Conservation (phyloP, 768 basidiomycete genomes). For the Lentinus brumalis region DNA sequence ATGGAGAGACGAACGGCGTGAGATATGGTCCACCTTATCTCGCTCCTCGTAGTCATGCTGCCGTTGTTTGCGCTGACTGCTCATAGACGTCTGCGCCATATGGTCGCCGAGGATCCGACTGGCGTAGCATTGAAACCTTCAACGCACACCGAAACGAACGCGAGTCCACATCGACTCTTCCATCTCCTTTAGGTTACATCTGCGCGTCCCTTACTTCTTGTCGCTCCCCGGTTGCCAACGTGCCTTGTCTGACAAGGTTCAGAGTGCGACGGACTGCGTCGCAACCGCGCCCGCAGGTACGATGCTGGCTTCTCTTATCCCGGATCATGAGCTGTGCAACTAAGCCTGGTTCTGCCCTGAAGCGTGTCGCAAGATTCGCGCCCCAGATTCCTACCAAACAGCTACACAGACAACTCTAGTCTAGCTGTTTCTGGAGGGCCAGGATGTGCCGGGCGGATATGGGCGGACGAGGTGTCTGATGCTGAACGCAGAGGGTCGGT, state of each 20-base stretch:
- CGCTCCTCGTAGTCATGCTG: too few species aligned
- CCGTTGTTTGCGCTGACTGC: too few species aligned
- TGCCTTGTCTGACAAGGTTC: neutral
- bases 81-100: too few species aligned
- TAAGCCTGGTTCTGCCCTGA: neutral
- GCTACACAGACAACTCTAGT: neutral
- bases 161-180: too few species aligned
- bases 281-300: neutral
- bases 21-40: too few species aligned
- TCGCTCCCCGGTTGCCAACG: neutral
- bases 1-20: too few species aligned
- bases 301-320: neutral
- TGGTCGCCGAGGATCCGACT: too few species aligned
- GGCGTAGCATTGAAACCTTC: too few species aligned
- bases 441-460: too few species aligned
- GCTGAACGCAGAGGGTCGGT: neutral
- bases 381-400: neutral
- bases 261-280: neutral
- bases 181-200: neutral
- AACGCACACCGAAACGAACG: too few species aligned
- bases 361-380: neutral
- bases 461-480: neutral
- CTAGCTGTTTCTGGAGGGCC: neutral
- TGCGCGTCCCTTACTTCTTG: neutral
- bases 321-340: neutral